Evolutionary conservation across 73 alveolate species (phyloP).

Genomic region (Paramecium primaurelia): DNA sequence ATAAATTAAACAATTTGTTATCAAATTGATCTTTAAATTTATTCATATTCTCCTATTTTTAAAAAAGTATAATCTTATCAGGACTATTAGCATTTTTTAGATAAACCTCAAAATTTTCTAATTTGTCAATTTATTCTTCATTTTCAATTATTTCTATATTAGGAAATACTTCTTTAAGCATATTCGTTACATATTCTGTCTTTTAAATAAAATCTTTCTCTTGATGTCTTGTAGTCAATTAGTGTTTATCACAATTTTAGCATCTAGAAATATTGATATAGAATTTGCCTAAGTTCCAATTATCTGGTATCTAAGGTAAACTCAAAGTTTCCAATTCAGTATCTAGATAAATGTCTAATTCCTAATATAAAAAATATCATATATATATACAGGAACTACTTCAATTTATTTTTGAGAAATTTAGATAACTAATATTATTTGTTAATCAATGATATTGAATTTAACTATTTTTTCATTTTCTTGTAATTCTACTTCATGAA

Average conservation of each 20-base stretch:
- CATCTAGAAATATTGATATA: not conserved
- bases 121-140: not conserved
- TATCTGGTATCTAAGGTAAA: not conserved
- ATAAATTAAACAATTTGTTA: not conserved
- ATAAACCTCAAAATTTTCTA: not conserved
- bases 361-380: not conserved
- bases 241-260: slow-evolving; percentile 8
- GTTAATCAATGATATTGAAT: not conserved
- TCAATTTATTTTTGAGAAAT: not conserved
- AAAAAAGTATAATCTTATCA: not conserved
- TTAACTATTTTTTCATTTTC: not conserved
- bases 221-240: not conserved
- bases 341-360: not conserved
- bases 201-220: slow-evolving; percentile 5
- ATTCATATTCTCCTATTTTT: not conserved
- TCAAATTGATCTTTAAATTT: not conserved
- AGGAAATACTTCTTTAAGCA: not conserved
- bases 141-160: slow-evolving; percentile 15
- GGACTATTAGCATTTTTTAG: not conserved
- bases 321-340: not conserved
- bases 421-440: not conserved
- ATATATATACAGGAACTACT: not conserved
- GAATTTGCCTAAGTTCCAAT: slow-evolving; percentile 30
- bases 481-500: not conserved
- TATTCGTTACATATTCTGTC: not conserved